These are phyloP conservation scores for Hydrangea macrophylla DNA, from an alignment of 148 eudicot genomes.

Conservation along the genomic window DNA sequence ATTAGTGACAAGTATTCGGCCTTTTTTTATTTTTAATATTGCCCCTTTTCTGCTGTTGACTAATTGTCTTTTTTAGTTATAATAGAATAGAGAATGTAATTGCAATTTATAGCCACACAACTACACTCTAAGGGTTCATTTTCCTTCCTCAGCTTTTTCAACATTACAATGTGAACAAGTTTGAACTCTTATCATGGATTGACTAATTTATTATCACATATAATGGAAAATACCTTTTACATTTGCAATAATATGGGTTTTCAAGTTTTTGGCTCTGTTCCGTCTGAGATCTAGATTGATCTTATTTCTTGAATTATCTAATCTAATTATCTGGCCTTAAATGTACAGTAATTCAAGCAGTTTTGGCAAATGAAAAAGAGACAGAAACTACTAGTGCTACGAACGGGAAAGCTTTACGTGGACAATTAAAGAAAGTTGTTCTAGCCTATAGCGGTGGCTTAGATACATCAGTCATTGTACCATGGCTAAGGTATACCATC, in stretches of 20 bases:
- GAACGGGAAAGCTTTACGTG: slow-evolving; percentile 44
- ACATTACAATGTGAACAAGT: not conserved
- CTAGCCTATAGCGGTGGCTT: slow-evolving; percentile 97
- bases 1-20: no score
- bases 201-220: no score
- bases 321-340: slow-evolving; percentile 9
- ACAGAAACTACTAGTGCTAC: slow-evolving; percentile 33
- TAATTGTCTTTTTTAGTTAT: no score
- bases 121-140: no score
- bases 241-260: not conserved
- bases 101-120: no score
- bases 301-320: not conserved
- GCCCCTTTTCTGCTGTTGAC: no score
- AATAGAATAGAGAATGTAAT: no score
- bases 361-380: slow-evolving; percentile 53
- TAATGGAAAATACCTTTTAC: not conserved
- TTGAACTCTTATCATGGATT: no score
- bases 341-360: slow-evolving; percentile 50
- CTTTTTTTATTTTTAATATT: no score
- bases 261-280: not conserved
- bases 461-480: slow-evolving; percentile 97
- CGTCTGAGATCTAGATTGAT: not conserved
- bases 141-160: not conserved
- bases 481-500: slow-evolving; percentile 74
- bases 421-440: slow-evolving; percentile 88